These are phyloP conservation scores for Diplosphaera chodatii DNA, from an alignment of 139 green algal species.

Conservation along the genomic window DNA sequence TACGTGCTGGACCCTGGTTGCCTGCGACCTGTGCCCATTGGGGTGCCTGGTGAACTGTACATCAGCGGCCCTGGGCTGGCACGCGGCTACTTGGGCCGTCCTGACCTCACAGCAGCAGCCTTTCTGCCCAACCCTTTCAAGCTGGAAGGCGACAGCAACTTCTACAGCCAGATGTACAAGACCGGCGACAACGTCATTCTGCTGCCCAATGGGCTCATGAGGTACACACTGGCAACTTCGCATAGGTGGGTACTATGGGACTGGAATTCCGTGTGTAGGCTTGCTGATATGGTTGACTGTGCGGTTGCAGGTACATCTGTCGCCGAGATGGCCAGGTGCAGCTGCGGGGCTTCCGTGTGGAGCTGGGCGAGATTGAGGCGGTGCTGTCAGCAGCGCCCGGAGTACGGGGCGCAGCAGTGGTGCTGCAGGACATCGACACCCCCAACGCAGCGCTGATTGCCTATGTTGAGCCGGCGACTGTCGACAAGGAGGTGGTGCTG, in stretches of 20 bases:
- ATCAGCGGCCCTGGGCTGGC: slow-evolving; percentile 34
- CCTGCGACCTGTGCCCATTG: slow-evolving; percentile 21
- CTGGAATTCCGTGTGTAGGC: no score
- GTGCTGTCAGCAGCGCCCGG: slow-evolving; percentile 7
- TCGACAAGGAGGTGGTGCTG: not conserved
- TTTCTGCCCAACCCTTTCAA: slow-evolving; percentile 44
- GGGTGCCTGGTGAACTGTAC: slow-evolving; percentile 39
- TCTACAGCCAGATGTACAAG: slow-evolving; percentile 34
- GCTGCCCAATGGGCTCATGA: slow-evolving; percentile 20
- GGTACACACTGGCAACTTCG: no score
- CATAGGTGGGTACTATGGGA: no score
- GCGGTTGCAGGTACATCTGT: slow-evolving; percentile 17
- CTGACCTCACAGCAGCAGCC: slow-evolving; percentile 31
- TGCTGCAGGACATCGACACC: not conserved
- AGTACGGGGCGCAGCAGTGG: not conserved
- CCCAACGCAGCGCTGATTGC: slow-evolving; percentile 8
- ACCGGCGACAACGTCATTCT: slow-evolving; percentile 18
- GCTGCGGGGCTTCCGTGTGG: slow-evolving; percentile 50
- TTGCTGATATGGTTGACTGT: no score
- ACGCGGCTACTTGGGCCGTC: slow-evolving; percentile 24
- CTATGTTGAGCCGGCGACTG: slow-evolving; percentile 4
- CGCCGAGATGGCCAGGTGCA: slow-evolving; percentile 42
- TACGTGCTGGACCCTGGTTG: slow-evolving; percentile 30
- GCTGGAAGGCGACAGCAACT: not conserved
- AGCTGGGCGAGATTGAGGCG: slow-evolving; percentile 50